A percentile compares a stretch with the other conserved stretches of the same genome.
These are phyloP conservation scores for Ceratocystis cubensis DNA, from an alignment of 2,329 filamentous ascomycete species.

Conservation along the genomic window DNA sequence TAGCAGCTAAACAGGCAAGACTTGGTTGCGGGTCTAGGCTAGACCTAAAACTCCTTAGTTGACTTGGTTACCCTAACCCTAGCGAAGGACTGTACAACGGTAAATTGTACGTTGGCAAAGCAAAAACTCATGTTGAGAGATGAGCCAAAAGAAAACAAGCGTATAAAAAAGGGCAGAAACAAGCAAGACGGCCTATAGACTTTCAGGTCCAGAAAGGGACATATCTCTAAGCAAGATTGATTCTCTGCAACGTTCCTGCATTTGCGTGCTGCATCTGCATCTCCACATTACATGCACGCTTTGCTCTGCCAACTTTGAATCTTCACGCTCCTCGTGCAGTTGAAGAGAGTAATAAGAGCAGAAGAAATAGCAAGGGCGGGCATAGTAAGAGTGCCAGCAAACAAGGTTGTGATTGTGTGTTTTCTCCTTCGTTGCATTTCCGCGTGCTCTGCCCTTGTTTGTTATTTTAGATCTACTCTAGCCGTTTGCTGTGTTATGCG, in stretches of 20 bases:
- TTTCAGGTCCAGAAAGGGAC: too few species aligned
- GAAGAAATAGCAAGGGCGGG: too few species aligned
- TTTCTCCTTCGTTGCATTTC: neutral
- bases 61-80: neutral
- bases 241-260: constrained; percentile 6
- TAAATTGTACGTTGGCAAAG: neutral
- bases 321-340: too few species aligned
- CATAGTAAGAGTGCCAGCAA: neutral
- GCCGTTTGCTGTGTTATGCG: too few species aligned
- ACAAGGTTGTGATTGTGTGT: neutral
- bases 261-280: neutral
- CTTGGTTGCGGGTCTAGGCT: neutral
- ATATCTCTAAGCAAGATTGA: too few species aligned
- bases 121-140: neutral
- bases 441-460: too few species aligned
- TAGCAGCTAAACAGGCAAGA: neutral
- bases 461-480: too few species aligned
- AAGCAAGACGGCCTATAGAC: neutral
- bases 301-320: neutral
- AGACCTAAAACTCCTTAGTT: neutral
- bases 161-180: neutral
- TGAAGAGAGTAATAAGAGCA: too few species aligned
- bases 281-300: neutral
- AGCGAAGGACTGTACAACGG: neutral
- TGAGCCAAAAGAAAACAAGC: neutral